These are phyloP conservation scores for Penicillium brasilianum DNA, from an alignment of 2,329 filamentous ascomycete species.

Conservation along the genomic window DNA sequence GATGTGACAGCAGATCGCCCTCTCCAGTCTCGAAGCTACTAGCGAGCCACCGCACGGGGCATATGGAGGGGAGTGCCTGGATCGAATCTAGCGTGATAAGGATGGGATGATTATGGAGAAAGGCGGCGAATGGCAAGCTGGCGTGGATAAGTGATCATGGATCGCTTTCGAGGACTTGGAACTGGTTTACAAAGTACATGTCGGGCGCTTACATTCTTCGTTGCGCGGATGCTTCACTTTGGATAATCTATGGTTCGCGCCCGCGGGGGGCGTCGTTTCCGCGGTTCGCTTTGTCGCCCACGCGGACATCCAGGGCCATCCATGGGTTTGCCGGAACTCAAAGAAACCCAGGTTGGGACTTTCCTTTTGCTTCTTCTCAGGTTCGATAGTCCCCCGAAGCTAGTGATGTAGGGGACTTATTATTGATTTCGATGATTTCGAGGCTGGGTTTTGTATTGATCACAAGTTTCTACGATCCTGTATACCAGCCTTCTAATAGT, in stretches of 20 bases:
- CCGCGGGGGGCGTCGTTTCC: constrained; percentile 8
- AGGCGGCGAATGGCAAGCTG: not conserved
- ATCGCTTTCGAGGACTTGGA: not conserved
- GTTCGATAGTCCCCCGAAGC: not conserved
- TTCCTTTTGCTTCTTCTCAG: not conserved
- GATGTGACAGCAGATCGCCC: constrained; percentile 42
- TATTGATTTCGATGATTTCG: not conserved
- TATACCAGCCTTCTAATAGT: not conserved
- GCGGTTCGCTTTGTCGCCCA: constrained; percentile 15
- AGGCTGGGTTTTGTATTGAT: not conserved
- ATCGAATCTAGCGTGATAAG: constrained; percentile 14
- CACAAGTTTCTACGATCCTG: not conserved
- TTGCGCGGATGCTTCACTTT: not conserved
- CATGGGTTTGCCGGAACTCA: constrained; percentile 1
- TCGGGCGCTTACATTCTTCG: not conserved
- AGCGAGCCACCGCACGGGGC: constrained; percentile 30
- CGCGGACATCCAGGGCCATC: constrained; percentile 13
- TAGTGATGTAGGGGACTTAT: not conserved
- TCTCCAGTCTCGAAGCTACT: constrained; percentile 19
- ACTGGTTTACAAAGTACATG: not conserved
- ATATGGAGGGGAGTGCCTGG: constrained; percentile 29
- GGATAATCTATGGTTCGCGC: constrained; percentile 18
- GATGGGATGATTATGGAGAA: not conserved
- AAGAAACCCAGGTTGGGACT: not conserved
- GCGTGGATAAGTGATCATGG: not conserved